Conservation (phyloP, 179 eudicot species). For the Vitellaria paradoxa region DNA sequence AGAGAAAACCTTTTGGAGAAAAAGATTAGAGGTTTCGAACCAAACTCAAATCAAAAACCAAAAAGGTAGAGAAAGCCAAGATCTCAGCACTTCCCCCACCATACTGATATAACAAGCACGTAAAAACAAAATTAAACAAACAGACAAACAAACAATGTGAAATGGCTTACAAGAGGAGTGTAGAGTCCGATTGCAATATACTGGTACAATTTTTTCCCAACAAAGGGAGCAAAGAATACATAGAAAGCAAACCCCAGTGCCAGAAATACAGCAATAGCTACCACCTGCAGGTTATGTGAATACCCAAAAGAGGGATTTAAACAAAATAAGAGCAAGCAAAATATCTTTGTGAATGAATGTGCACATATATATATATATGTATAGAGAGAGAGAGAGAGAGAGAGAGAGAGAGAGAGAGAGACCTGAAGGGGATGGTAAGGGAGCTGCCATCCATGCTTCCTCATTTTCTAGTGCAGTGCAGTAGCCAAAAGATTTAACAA, state of each 20-base stretch:
- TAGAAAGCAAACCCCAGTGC: constrained; percentile 99
- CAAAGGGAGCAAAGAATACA: constrained; percentile 99
- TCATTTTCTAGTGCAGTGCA: constrained; percentile 41
- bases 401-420: constrained; percentile 14
- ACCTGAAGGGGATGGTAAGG: constrained; percentile 99
- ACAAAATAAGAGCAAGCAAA: constrained; percentile 4
- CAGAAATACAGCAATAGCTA: constrained; percentile 93
- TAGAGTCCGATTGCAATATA: constrained; percentile 88
- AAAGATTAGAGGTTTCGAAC: not conserved
- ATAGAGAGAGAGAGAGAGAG: not conserved
- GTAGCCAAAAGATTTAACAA: not conserved
- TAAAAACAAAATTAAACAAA: not conserved
- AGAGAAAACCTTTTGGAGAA: constrained; percentile 26
- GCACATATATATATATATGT: not conserved
- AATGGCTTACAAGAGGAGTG: constrained; percentile 86
- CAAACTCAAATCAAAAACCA: constrained; percentile 13
- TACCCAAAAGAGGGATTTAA: constrained; percentile 4
- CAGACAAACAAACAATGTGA: not conserved
- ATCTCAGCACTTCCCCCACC: constrained; percentile 40
- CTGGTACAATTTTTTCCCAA: constrained; percentile 81
- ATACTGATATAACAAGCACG: constrained; percentile 1
- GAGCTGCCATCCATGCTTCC: constrained; percentile 99
- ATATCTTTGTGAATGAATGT: not conserved
- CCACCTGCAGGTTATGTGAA: constrained; percentile 54
- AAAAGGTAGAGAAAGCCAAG: constrained; percentile 35